Base-by-base conservation (phyloP, 2,329 filamentous ascomycete species). In the Penicillium sp. region DNA sequence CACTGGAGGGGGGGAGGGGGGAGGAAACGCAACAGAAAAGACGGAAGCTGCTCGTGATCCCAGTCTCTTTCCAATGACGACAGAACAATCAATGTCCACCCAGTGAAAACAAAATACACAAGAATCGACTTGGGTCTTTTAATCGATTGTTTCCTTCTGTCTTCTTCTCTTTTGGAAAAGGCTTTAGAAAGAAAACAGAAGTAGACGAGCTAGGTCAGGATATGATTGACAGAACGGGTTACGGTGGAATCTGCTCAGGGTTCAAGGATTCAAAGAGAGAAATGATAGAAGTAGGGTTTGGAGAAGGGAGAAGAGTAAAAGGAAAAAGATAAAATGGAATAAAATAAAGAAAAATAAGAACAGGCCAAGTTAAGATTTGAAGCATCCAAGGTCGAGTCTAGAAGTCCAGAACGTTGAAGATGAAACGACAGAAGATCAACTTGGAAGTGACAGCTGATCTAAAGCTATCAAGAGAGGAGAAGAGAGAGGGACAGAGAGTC, bases 391-490 rank as follows among this genome's bases (percentile, higher is more conserved):
- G 34, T 36, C 9, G n/a, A 18, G 16, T 18, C 16, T 44, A 13
- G 16, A 36, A 36, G 48, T 44, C 48, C 48, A 51, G 48, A 51
- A 51, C 48, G 18, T 45, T 14, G 27, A 42, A 49, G 26, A 40
- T 55, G 53, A 55, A 55, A 55, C 53, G 38, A 50, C 29, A 30
- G 13, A 34, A 10, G 35, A 46, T 51, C 27, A 38, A 35, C 34
- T 36, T 16, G 34, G 40, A 40, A 52, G 50, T 52, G 50, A 52
- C 50, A 52, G 50, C 40, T 51, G 49, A 46, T 52, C 50, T 32
- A 34, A 42, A 48, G 35, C 46, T 48, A 40, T 41, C 35, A 38
- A 45, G 14, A 27, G 29, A 49, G 14, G 19, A 32, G 27, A 27
- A 32, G n/a, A n/a, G n/a, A n/a, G n/a, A n/a, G n/a, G n/a, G n/a